Evolutionary conservation across 192 early-diverging fungal species (phyloP).

Genomic region (Obelidium mucronatum): DNA sequence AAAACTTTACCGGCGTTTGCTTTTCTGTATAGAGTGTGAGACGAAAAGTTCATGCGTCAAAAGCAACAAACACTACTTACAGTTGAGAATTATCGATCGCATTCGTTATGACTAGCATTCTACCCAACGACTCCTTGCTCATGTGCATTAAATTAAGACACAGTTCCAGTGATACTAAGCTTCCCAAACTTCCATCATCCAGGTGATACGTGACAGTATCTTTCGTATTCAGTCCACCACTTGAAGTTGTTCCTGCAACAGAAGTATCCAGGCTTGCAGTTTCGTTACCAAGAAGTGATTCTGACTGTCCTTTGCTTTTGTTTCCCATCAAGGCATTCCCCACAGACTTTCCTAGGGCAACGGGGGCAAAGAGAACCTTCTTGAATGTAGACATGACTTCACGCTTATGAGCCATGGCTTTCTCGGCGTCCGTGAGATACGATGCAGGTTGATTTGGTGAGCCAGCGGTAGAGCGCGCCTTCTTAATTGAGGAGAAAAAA

Average conservation of each 20-base stretch:
- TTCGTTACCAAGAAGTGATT: slow-evolving; percentile 22
- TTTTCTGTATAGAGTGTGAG: slow-evolving; percentile 52
- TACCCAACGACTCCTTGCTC: slow-evolving; percentile 77
- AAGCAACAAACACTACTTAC: slow-evolving; percentile 30
- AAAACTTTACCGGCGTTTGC: slow-evolving; percentile 82
- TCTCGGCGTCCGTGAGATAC: slow-evolving; percentile 55
- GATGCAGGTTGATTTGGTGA: slow-evolving; percentile 22
- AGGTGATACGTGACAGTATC: slow-evolving; percentile 65
- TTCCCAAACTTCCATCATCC: slow-evolving; percentile 67
- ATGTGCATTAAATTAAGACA: slow-evolving; percentile 86
- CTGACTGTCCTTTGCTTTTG: slow-evolving; percentile 17
- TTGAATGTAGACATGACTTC: slow-evolving; percentile 64
- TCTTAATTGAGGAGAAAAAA: no score
- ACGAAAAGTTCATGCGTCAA: not conserved
- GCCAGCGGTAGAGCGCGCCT: slow-evolving; percentile 31
- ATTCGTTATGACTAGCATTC: slow-evolving; percentile 55
- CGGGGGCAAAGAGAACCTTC: slow-evolving; percentile 61
- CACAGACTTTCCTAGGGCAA: slow-evolving; percentile 50
- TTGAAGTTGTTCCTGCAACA: not conserved
- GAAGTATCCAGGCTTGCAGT: not conserved
- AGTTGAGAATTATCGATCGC: slow-evolving; percentile 44
- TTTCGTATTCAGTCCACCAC: slow-evolving; percentile 21
- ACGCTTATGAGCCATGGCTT: slow-evolving; percentile 59
- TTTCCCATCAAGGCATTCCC: slow-evolving; percentile 18
- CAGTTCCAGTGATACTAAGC: slow-evolving; percentile 78